Evolutionary conservation across 305 asterid genomes (phyloP), one percentile per base, ranked within the genome.

Genomic region (Solanum hybrid): DNA sequence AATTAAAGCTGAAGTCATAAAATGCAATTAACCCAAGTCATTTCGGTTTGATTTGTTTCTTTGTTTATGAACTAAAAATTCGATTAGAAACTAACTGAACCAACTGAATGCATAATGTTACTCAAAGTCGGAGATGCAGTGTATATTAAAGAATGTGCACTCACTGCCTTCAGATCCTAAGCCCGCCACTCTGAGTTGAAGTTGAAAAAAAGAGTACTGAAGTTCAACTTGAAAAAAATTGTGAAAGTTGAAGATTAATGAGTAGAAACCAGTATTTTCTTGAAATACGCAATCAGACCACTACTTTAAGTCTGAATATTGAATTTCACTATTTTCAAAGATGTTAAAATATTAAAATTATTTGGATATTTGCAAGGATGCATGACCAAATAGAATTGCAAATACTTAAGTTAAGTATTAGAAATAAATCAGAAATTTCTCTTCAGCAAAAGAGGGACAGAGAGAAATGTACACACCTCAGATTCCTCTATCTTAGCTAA

Each of bases 401-500:
- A 57, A 51, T 84, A 31, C 42, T 20, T 46, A 31, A 39, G 86
- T 40, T 13, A 8, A 14, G 69, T 18, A 51, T 20, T 10, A 29
- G 57, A 10, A 31, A 84, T 29, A 51, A 18, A 84, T 36, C 74
- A 83, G 87, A 46, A 83, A 42, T 29, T 18, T 51, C 20, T 51
- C 75, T 84, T 29, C 87, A 51, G 40, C 18, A 84, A 84, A 46
- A 51, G 87, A 20, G 20, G 29, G 74, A 29, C 7, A 79, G 33
- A 78, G 18, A 87, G 86, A 51, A 73, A 51, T 8, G 14, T 81
- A 87, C 97, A 84, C 90, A 97, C 99, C 99, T 97, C 99, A 83
- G 99, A 96, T 92, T 97, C 99, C 93, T 97, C 99, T 81, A 97
- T 95, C 95, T 97, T 97, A 76, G 96, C 98, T 94, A 97, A 94